phyloP scores from a whole-genome alignment of 2,329 filamentous ascomycete species.

The Phyllosticta citriasiana region DNA sequence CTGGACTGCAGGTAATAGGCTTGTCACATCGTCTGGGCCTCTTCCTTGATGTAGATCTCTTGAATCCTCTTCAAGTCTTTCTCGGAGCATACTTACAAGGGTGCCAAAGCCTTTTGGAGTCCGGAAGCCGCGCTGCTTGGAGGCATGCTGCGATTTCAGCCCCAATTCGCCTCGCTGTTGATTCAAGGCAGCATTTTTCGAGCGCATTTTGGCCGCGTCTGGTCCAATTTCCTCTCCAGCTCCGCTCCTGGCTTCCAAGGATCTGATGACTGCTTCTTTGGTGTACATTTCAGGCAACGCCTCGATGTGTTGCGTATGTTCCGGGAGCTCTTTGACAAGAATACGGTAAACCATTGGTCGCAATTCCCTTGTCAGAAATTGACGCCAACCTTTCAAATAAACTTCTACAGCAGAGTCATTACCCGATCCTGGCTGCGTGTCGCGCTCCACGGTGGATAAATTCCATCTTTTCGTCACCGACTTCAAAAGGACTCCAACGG shows the following conservation, averaged over 20 bases:
- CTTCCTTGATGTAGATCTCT: neutral
- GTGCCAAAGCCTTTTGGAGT: neutral
- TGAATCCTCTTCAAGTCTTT: neutral
- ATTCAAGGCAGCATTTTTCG: too few species aligned
- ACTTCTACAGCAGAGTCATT: neutral
- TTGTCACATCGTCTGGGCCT: neutral
- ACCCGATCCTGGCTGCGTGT: neutral
- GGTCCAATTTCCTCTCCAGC: too few species aligned
- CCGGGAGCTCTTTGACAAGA: neutral
- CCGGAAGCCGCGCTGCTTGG: neutral
- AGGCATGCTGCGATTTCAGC: neutral
- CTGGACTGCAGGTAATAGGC: too few species aligned
- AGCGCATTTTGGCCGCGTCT: too few species aligned
- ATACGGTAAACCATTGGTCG: neutral
- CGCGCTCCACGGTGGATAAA: neutral
- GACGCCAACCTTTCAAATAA: neutral
- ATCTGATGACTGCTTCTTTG: neutral
- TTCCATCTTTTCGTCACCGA: neutral
- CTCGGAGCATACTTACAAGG: neutral
- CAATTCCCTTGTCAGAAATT: neutral
- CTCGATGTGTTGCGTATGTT: neutral
- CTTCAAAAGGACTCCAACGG: neutral
- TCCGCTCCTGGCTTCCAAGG: too few species aligned
- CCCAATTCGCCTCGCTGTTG: too few species aligned
- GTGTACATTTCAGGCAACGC: neutral